A percentile compares a stretch with the other conserved stretches of the same genome.
Evolutionary conservation across 208 protist species (phyloP).

Genomic region (Endotrypanum monterogeii): DNA sequence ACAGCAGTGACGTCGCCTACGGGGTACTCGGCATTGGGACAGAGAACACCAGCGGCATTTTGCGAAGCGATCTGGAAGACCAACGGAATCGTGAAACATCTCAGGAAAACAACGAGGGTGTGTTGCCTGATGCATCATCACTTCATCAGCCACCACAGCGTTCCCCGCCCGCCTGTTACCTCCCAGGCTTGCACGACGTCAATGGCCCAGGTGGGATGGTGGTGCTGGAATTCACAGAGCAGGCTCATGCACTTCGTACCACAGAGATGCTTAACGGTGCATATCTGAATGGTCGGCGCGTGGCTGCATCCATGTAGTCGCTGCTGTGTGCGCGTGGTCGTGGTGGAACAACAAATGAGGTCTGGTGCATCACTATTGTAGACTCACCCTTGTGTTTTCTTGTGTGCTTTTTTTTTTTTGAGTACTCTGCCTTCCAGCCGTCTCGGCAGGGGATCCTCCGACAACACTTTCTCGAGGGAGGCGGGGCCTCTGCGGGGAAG

Average conservation of each 20-base stretch:
- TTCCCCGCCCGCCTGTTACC: conserved; percentile 9
- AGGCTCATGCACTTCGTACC: conserved; percentile 35
- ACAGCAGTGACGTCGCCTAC: not conserved
- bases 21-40: conserved; percentile 8
- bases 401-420: no score
- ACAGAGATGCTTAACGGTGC: conserved; percentile 61
- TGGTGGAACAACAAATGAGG: not conserved
- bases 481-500: no score
- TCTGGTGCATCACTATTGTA: not conserved
- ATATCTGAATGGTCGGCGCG: conserved; percentile 66
- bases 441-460: not conserved
- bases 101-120: conserved; percentile 7
- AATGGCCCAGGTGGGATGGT: conserved; percentile 67
- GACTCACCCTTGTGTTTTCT: not conserved
- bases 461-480: not conserved
- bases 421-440: not conserved
- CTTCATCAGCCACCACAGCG: conserved; percentile 16
- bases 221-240: conserved; percentile 51
- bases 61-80: conserved; percentile 5
- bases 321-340: not conserved
- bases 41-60: conserved; percentile 8
- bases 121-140: conserved; percentile 20
- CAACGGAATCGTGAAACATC: not conserved
- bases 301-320: conserved; percentile 50
- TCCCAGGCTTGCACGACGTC: conserved; percentile 55